phyloP scores from a whole-genome alignment of 1,284 basidiomycete species.

The Irpex sp. region DNA sequence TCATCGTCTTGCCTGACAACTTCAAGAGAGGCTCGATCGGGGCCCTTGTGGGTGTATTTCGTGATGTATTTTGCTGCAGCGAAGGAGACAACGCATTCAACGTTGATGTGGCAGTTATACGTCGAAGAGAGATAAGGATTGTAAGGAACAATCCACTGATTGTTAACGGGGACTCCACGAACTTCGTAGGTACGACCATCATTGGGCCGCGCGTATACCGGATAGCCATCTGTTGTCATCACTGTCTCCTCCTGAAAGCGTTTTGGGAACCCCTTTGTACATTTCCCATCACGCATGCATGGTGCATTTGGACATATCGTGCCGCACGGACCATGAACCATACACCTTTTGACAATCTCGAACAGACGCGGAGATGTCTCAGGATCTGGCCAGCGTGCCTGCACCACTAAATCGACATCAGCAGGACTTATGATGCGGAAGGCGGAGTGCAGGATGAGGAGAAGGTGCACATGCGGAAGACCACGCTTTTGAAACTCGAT shows the following conservation, averaged over 20 bases:
- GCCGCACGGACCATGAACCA: conserved; percentile 47
- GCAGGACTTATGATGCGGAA: conserved; percentile 32
- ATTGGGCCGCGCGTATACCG: conserved; percentile 21
- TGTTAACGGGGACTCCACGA: conserved; percentile 31
- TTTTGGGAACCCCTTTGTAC: neutral
- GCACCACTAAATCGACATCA: conserved; percentile 37
- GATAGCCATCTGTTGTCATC: conserved; percentile 31
- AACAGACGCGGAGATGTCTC: conserved; percentile 33
- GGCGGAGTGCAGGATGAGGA: conserved; percentile 34
- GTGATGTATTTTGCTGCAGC: neutral
- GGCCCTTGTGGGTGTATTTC: conserved; percentile 48
- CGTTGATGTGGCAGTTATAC: conserved; percentile 47
- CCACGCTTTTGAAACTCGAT: conserved; percentile 52
- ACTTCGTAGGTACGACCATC: neutral
- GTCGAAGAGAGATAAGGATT: conserved; percentile 26
- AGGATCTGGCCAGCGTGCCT: conserved; percentile 38
- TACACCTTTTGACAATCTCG: conserved; percentile 28
- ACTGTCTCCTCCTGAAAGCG: conserved; percentile 35
- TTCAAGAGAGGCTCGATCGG: conserved; percentile 33
- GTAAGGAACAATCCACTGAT: conserved; percentile 20
- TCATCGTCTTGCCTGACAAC: conserved; percentile 28
- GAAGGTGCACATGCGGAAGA: conserved; percentile 43
- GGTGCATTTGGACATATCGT: conserved; percentile 29
- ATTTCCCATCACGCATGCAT: conserved; percentile 43
- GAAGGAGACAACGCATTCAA: conserved; percentile 33